These are phyloP conservation scores for Xylaria sp. DNA, from an alignment of 2,329 filamentous ascomycete species.

Conservation along the genomic window DNA sequence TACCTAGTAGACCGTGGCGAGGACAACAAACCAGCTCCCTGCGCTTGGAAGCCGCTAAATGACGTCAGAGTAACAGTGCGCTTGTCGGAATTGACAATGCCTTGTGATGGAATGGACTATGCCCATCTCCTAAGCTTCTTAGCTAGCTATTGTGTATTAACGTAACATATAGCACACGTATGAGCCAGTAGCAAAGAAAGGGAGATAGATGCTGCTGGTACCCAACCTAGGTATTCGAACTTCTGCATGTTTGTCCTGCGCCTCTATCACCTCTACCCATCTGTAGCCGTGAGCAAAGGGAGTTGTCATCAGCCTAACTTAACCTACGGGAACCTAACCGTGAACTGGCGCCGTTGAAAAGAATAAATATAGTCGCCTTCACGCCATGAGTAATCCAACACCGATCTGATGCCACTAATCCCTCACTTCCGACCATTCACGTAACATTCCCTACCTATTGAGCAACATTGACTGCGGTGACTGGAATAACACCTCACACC, in stretches of 20 bases:
- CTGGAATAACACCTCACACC: slow-evolving; percentile 36
- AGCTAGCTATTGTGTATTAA: background rate
- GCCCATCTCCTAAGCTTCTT: background rate
- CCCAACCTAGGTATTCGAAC: background rate
- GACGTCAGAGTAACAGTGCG: slow-evolving; percentile 21
- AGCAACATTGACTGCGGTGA: slow-evolving; percentile 5
- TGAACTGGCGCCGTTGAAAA: slow-evolving; percentile 21
- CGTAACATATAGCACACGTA: background rate
- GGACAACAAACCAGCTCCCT: background rate
- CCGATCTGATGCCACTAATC: slow-evolving; percentile 43
- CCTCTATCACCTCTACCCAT: slow-evolving; percentile 18
- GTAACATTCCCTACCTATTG: background rate
- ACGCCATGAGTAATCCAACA: slow-evolving; percentile 37
- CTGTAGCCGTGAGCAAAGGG: slow-evolving; percentile 13
- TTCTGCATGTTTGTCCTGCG: slow-evolving; percentile 15
- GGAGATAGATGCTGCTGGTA: background rate
- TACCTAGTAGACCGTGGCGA: too few relatives aligned
- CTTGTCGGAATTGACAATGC: background rate
- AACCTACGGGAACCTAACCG: slow-evolving; percentile 7
- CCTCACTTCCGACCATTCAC: slow-evolving; percentile 1
- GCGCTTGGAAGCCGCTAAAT: slow-evolving; percentile 11
- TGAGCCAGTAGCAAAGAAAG: background rate
- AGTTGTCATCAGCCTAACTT: slow-evolving; percentile 15
- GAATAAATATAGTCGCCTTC: slow-evolving; percentile 28
- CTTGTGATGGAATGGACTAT: background rate